Evolutionary conservation across 257 asterid genomes (phyloP).

Genomic region (Solanum lycopersicoides): DNA sequence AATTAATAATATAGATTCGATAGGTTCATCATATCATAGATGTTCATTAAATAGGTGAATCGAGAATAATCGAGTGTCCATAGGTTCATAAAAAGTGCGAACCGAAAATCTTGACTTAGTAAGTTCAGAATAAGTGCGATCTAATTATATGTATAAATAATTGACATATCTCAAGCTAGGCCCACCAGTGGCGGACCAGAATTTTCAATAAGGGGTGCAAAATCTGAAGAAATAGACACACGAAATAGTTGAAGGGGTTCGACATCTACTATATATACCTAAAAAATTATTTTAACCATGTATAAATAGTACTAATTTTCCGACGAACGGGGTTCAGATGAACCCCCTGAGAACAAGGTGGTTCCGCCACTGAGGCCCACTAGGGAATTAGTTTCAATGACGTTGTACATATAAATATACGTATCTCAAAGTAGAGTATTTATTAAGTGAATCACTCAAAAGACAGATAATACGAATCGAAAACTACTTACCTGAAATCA

Average conservation of each 20-base stretch:
- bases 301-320: no score
- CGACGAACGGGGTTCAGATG: no score
- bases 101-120: not conserved
- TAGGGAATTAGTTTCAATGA: not conserved
- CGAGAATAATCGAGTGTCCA: not conserved
- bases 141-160: not conserved
- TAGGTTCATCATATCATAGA: not conserved
- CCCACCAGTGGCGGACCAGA: no score
- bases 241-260: no score
- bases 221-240: no score
- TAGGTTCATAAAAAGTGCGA: not conserved
- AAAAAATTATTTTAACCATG: no score
- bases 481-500: constrained; percentile 32
- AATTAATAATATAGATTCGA: not conserved
- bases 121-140: not conserved
- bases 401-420: no score
- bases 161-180: not conserved
- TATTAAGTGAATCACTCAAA: not conserved
- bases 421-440: not conserved
- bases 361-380: not conserved
- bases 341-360: no score
- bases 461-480: not conserved
- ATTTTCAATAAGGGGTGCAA: no score
- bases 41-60: not conserved
- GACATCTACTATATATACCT: no score